phyloP scores from a whole-genome alignment of 2,329 filamentous ascomycete species.

The Calonectria fujianensis region DNA sequence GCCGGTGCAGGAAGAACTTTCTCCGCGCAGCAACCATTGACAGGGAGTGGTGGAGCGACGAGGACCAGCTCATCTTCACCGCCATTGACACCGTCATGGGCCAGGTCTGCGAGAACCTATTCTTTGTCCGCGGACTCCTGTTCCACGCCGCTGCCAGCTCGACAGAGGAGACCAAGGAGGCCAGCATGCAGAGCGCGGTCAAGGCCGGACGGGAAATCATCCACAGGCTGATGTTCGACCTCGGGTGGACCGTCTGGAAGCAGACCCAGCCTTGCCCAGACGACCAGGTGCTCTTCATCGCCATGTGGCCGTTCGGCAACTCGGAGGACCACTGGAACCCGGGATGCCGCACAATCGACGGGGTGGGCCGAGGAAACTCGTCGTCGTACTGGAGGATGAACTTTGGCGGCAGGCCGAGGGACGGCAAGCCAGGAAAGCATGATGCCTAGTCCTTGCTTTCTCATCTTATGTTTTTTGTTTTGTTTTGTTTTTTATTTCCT shows the following conservation, averaged over 20 bases:
- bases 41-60: slow-evolving; percentile 57
- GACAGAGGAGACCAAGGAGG: not conserved
- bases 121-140: slow-evolving; percentile 49
- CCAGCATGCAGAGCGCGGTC: slow-evolving; percentile 44
- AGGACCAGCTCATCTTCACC: slow-evolving; percentile 67
- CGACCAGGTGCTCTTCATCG: slow-evolving; percentile 76
- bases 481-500: not conserved
- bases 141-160: slow-evolving; percentile 43
- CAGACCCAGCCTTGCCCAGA: slow-evolving; percentile 71
- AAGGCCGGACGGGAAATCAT: slow-evolving; percentile 46
- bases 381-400: slow-evolving; percentile 52
- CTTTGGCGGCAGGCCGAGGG: slow-evolving; percentile 8
- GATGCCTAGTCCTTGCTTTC: not conserved
- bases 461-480: not conserved
- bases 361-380: slow-evolving; percentile 46
- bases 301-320: slow-evolving; percentile 78
- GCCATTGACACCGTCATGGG: slow-evolving; percentile 63
- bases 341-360: slow-evolving; percentile 55
- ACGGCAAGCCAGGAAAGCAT: slow-evolving; percentile 5
- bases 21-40: slow-evolving; percentile 57
- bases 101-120: slow-evolving; percentile 62
- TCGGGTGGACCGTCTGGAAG: slow-evolving; percentile 78
- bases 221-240: slow-evolving; percentile 64
- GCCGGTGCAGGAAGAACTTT: slow-evolving; percentile 68
- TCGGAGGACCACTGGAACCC: slow-evolving; percentile 70